phyloP scores from a whole-genome alignment of 495 filamentous ascomycete genomes.

The Penicillium diatomitis region DNA sequence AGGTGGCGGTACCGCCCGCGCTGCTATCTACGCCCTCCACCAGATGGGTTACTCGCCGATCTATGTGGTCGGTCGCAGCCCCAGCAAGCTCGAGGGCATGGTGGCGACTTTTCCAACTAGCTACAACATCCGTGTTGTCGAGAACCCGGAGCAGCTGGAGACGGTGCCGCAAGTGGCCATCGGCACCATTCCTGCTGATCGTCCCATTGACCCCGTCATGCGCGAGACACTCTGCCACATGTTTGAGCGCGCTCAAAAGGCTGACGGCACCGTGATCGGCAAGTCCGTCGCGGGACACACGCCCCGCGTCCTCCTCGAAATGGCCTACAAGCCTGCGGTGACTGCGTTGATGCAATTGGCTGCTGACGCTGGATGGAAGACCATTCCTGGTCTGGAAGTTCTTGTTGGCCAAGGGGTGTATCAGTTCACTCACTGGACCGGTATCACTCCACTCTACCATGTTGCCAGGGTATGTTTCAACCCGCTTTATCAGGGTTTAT shows the following conservation, averaged over 20 bases:
- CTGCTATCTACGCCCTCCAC: slow-evolving; percentile 82
- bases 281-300: slow-evolving; percentile 21
- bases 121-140: slow-evolving; percentile 63
- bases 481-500: neutral
- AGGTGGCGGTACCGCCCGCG: slow-evolving; percentile 83
- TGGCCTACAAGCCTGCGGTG: slow-evolving; percentile 86
- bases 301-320: slow-evolving; percentile 68
- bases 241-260: slow-evolving; percentile 37
- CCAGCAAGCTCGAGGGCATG: slow-evolving; percentile 56
- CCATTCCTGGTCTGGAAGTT: slow-evolving; percentile 80
- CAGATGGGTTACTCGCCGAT: slow-evolving; percentile 76
- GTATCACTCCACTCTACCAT: slow-evolving; percentile 58
- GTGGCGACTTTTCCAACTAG: slow-evolving; percentile 61
- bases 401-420: slow-evolving; percentile 82
- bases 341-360: slow-evolving; percentile 85
- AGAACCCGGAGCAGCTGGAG: slow-evolving; percentile 39
- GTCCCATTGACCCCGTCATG: slow-evolving; percentile 67
- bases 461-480: slow-evolving; percentile 43
- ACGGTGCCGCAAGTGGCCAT: slow-evolving; percentile 63
- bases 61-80: slow-evolving; percentile 75
- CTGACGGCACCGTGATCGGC: slow-evolving; percentile 21
- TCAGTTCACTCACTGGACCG: slow-evolving; percentile 74
- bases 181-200: slow-evolving; percentile 84
- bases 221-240: slow-evolving; percentile 61
- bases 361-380: slow-evolving; percentile 71